These are phyloP conservation scores for Choiromyces venosus DNA, from an alignment of 495 filamentous ascomycete species.

Conservation along the genomic window DNA sequence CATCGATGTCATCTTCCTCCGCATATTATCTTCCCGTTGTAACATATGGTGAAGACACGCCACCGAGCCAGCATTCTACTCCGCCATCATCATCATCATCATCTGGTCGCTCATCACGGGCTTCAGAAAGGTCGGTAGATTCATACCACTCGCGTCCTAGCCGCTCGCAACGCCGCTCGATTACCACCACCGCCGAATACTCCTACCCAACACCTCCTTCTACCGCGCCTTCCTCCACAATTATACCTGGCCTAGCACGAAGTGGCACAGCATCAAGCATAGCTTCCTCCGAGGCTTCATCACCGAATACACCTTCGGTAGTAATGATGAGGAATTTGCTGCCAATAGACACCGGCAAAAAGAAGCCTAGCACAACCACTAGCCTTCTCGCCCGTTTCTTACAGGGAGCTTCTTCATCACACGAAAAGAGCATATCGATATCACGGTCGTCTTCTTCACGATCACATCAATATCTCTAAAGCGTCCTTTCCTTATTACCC, in stretches of 20 bases:
- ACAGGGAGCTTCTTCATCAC: constrained; percentile 24
- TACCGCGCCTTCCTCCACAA: constrained; percentile 32
- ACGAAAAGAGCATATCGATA: constrained; percentile 26
- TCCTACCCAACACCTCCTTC: constrained; percentile 36
- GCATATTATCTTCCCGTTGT: constrained; percentile 31
- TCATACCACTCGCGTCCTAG: constrained; percentile 14
- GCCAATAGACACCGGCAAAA: constrained; percentile 34
- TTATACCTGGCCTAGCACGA: constrained; percentile 33
- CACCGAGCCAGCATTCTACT: constrained; percentile 31
- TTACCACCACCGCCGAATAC: constrained; percentile 24
- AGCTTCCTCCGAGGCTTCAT: constrained; percentile 36
- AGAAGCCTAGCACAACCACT: constrained; percentile 31
- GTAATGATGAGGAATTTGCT: constrained; percentile 30
- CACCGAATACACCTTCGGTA: constrained; percentile 29
- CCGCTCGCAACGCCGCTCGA: constrained; percentile 29
- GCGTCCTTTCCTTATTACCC: constrained; percentile 5
- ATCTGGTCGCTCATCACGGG: constrained; percentile 37
- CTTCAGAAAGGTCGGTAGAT: constrained; percentile 37
- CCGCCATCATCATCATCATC: constrained; percentile 24
- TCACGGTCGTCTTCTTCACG: constrained; percentile 30
- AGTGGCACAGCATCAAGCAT: constrained; percentile 36
- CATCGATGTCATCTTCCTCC: constrained; percentile 35
- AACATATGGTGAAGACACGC: constrained; percentile 24
- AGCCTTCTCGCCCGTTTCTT: constrained; percentile 36
- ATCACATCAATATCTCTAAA: constrained; percentile 26